Evolutionary conservation across 1,139 yeast genomes (phyloP), one percentile per base, ranked within the genome.

Genomic region (Geotrichum armillariae): DNA sequence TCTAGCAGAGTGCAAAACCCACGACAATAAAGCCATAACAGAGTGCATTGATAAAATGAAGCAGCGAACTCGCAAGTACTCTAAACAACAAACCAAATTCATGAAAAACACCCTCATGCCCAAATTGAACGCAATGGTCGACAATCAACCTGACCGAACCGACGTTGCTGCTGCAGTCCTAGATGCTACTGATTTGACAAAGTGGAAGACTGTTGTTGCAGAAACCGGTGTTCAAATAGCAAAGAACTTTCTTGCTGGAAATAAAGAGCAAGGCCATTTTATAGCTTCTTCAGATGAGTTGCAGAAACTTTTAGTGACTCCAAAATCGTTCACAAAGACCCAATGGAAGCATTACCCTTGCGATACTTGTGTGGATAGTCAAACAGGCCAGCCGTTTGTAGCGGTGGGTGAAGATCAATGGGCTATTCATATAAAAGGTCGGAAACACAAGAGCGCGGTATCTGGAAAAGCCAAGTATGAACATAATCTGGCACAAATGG

Each of bases 81-180:
- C 98, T 1, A 83, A 84, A 56, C 79, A 79, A 56, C 99, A 93
- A 64, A 81, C 90, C n/a, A 90, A 90, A 65, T 93, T 98, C 97
- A 91, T 93, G 54, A 77, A 77, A 47, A 87, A 85, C 59, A 73
- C 83, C 52, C 70, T 93, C 29, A 75, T 83, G 2, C 80, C 83
- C 1, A 90, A 85, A 64, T 50, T 69, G 31, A 50, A 56, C 6
- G 36, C 39, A 4, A 39, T 49, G 41, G 47, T 49, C 5, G 41
- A 25, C 6, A 17, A 71, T 0, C 61, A 75, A n/a, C 78, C 78
- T 54, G 64, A 68, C 8, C 78, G 70, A 64, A 66, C 72, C 39
- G 86, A 86, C 1, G 91, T 91, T 0, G 76, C 77, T 44, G 66
- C 87, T 27, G 88, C 79, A 56, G 60, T 88, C 1, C 67, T 91